phyloP scores from a whole-genome alignment of 2,329 filamentous ascomycete genomes.

The Talaromyces amestolkiae region DNA sequence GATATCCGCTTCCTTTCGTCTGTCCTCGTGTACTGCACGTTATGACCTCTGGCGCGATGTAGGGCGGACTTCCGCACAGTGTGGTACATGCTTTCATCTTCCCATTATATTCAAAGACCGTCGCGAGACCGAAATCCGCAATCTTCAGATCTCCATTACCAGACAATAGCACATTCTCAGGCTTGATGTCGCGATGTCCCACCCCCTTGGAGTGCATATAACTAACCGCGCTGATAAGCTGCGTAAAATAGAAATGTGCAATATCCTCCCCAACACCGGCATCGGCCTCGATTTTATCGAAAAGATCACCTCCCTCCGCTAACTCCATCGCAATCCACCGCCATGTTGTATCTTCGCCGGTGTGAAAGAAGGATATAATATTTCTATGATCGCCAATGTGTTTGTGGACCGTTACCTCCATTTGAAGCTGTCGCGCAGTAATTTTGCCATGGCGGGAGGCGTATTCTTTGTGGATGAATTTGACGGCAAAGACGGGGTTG shows the following conservation, averaged over 20 bases:
- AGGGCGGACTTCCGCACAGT: conserved; percentile 92
- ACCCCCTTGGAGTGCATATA: conserved; percentile 97
- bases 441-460: conserved; percentile 85
- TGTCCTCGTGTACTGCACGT: conserved; percentile 53
- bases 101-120: conserved; percentile 86
- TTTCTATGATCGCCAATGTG: conserved; percentile 87
- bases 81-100: conserved; percentile 78
- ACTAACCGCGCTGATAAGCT: conserved; percentile 83
- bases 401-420: conserved; percentile 87
- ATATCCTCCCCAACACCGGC: conserved; percentile 92
- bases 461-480: conserved; percentile 97
- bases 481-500: conserved; percentile 87
- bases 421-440: conserved; percentile 80
- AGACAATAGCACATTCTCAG: conserved; percentile 91
- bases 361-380: conserved; percentile 88
- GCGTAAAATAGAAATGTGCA: conserved; percentile 92
- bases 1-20: conserved; percentile 46
- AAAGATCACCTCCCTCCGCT: conserved; percentile 90
- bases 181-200: conserved; percentile 86
- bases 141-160: conserved; percentile 84
- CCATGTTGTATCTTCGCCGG: conserved; percentile 82
- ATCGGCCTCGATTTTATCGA: conserved; percentile 99
- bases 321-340: conserved; percentile 98
- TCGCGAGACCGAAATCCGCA: conserved; percentile 94
- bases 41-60: conserved; percentile 91